Base-by-base conservation (phyloP, 2,329 filamentous ascomycete species). In the Lizonia empirigonia region DNA sequence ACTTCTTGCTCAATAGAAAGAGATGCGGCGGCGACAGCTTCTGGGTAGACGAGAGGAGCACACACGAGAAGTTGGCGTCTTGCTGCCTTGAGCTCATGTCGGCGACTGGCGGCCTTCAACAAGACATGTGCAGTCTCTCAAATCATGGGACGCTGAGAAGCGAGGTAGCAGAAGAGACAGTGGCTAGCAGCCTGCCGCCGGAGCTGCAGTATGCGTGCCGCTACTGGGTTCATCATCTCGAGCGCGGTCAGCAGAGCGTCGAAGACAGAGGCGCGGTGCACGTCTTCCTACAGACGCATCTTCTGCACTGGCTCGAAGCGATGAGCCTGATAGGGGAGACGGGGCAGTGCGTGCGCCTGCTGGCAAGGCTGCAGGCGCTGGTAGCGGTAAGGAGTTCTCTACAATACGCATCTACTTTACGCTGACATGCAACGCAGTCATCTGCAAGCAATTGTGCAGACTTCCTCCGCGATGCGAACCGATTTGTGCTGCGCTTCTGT, bases 391-490 rank as follows among this genome's bases (percentile, higher is more conserved):
- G n/a, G n/a, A n/a, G n/a, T n/a, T n/a, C n/a, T n/a, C n/a, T n/a
- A n/a, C n/a, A n/a, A n/a, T n/a, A n/a, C n/a, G n/a, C n/a, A n/a
- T n/a, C n/a, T n/a, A n/a, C n/a, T n/a, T n/a, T n/a, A n/a, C n/a
- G n/a, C n/a, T n/a, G n/a, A n/a, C n/a, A n/a, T n/a, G n/a, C n/a
- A n/a, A n/a, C n/a, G n/a, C n/a, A n/a, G n/a, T n/a, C n/a, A n/a
- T n/a, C n/a, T n/a, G n/a, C n/a, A n/a, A n/a, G n/a, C n/a, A n/a
- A n/a, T n/a, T 16, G 51, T 37, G 32, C 22, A 46, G 16, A 22
- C 16, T 60, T 75, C 4, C 24, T 74, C 27, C 49, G 51, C 15
- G 70, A 76, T 44, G 62, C 66, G 3, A 58, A n/a, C n/a, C n/a
- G n/a, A n/a, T n/a, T n/a, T n/a, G n/a, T n/a, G n/a, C n/a, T n/a